Percentiles rank a stretch among this genome's conserved stretches.
Conservation (phyloP, 2,329 filamentous ascomycete species). For the Xylaria polymorpha region DNA sequence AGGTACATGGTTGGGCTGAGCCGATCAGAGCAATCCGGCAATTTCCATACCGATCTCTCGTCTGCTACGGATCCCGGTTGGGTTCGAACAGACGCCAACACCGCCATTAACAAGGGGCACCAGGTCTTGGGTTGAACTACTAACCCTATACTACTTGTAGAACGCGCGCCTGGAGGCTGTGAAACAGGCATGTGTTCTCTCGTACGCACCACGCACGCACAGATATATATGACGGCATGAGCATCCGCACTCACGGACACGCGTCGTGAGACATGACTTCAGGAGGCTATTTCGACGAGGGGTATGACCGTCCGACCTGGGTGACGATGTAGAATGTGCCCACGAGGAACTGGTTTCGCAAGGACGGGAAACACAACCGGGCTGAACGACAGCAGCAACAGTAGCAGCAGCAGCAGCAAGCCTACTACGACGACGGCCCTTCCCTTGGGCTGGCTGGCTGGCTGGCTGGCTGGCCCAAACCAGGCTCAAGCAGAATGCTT, state of each 20-base stretch:
- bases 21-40: slow-evolving; percentile 24
- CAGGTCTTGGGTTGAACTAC: slow-evolving; percentile 26
- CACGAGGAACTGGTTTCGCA: slow-evolving; percentile 26
- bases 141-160: too few relatives aligned
- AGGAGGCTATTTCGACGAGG: slow-evolving; percentile 24
- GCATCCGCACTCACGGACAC: slow-evolving; percentile 20
- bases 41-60: slow-evolving; percentile 11
- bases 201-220: slow-evolving; percentile 19
- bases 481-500: slow-evolving; percentile 33
- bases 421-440: too few relatives aligned
- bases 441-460: slow-evolving; percentile 23
- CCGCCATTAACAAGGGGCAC: not conserved
- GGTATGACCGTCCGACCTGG: slow-evolving; percentile 27
- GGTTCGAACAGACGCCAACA: slow-evolving; percentile 20
- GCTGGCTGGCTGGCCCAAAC: slow-evolving; percentile 23
- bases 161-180: slow-evolving; percentile 14
- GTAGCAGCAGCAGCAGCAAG: too few relatives aligned
- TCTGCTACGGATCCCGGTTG: slow-evolving; percentile 18
- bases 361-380: slow-evolving; percentile 27
- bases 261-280: slow-evolving; percentile 27
- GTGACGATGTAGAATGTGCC: slow-evolving; percentile 10
- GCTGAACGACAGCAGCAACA: slow-evolving; percentile 21
- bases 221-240: slow-evolving; percentile 19
- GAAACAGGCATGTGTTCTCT: slow-evolving; percentile 23
- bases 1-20: slow-evolving; percentile 36